phyloP scores from a whole-genome alignment of 495 filamentous ascomycete species.

The Margaritispora aquatica region DNA sequence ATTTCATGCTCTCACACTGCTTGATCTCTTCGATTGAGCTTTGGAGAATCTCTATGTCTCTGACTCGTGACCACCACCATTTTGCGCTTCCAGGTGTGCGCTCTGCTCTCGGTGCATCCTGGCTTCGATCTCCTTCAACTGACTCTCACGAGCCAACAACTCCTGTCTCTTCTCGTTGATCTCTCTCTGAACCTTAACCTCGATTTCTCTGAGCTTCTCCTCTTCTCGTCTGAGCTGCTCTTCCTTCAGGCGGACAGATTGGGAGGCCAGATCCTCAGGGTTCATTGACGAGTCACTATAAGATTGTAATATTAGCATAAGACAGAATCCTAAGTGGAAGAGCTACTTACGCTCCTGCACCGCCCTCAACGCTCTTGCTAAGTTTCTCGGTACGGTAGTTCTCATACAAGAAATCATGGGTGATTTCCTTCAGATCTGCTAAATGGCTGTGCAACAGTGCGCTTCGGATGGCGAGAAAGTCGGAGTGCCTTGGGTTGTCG shows the following conservation, averaged over 20 bases:
- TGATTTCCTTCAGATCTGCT: slow-evolving; percentile 98
- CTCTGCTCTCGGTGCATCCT: slow-evolving; percentile 49
- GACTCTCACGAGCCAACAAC: slow-evolving; percentile 92
- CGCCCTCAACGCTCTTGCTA: slow-evolving; percentile 96
- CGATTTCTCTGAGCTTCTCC: slow-evolving; percentile 98
- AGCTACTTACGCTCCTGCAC: slow-evolving; percentile 72
- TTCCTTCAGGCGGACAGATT: slow-evolving; percentile 97
- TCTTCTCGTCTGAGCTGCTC: slow-evolving; percentile 98
- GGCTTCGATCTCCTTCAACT: slow-evolving; percentile 85
- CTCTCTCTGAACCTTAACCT: slow-evolving; percentile 97
- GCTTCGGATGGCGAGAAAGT: slow-evolving; percentile 95
- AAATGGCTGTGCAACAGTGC: slow-evolving; percentile 95
- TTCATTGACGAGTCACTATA: slow-evolving; percentile 81
- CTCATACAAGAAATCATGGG: slow-evolving; percentile 98
- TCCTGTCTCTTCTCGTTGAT: slow-evolving; percentile 99
- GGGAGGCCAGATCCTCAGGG: slow-evolving; percentile 91
- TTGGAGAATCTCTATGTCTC: slow-evolving; percentile 12
- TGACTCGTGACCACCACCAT: slow-evolving; percentile 26
- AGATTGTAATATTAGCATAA: slow-evolving; percentile 28
- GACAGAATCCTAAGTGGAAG: too few relatives aligned
- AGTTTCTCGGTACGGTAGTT: slow-evolving; percentile 99
- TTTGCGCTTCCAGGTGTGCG: slow-evolving; percentile 40
- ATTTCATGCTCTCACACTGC: too few relatives aligned
- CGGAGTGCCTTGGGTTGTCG: slow-evolving; percentile 97
- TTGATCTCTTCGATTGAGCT: too few relatives aligned